These are phyloP conservation scores for Striga asiatica DNA, from an alignment of 257 asterid species.

Conservation along the genomic window DNA sequence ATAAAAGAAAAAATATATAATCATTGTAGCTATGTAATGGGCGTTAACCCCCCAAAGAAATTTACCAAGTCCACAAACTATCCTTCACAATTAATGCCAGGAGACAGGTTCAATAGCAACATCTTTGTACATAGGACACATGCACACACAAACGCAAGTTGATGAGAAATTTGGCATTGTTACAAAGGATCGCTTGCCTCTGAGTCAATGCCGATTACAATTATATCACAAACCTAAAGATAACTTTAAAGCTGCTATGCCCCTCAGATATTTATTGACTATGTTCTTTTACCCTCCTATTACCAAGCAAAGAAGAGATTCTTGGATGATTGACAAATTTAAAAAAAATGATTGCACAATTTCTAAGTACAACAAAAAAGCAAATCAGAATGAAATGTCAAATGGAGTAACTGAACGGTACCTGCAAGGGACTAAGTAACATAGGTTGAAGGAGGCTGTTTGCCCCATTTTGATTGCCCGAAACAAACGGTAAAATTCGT, in stretches of 20 bases:
- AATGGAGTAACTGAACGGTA: slow-evolving; percentile 18
- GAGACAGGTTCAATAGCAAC: neutral
- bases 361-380: neutral
- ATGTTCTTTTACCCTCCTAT: neutral
- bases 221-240: neutral
- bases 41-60: neutral
- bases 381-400: neutral
- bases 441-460: slow-evolving; percentile 33
- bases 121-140: no score
- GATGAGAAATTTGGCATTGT: no score
- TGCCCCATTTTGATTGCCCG: slow-evolving; percentile 35
- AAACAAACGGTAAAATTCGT: slow-evolving; percentile 59
- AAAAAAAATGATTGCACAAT: neutral
- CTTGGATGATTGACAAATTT: no score
- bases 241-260: neutral
- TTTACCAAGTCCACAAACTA: neutral
- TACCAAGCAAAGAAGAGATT: neutral
- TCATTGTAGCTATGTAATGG: neutral
- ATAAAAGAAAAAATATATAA: neutral
- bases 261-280: neutral
- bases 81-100: neutral
- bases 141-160: no score
- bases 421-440: slow-evolving; percentile 88
- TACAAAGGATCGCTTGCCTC: neutral
- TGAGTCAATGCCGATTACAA: neutral